Percentiles rank a stretch among this genome's conserved stretches.
These are phyloP conservation scores for Xylariaceae sp. DNA, from an alignment of 2,329 filamentous ascomycete species.

Conservation along the genomic window DNA sequence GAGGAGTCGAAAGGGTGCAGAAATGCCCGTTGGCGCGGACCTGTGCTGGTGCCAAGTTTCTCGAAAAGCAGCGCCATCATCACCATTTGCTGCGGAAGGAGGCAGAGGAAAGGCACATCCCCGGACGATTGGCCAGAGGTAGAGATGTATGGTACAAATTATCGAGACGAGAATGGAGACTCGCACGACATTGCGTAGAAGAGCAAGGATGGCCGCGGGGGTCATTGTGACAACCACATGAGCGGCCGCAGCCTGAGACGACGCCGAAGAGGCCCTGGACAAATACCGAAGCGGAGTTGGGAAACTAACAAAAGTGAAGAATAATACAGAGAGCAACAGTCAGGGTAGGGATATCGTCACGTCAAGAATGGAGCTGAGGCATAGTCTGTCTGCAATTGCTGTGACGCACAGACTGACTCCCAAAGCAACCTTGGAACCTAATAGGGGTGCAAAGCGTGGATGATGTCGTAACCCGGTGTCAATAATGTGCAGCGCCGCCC, in stretches of 20 bases:
- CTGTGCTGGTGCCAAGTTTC: slow-evolving; percentile 38
- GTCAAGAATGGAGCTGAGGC: too few species aligned
- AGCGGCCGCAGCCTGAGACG: slow-evolving; percentile 27
- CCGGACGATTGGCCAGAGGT: slow-evolving; percentile 80
- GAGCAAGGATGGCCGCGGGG: slow-evolving; percentile 49
- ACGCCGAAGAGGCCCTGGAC: slow-evolving; percentile 21
- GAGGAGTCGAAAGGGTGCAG: slow-evolving; percentile 80
- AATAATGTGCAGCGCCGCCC: too few species aligned
- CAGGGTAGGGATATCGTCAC: too few species aligned
- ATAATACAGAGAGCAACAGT: neutral
- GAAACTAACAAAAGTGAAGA: slow-evolving; percentile 4
- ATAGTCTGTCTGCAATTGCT: too few species aligned
- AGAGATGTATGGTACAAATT: slow-evolving; percentile 72
- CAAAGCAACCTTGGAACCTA: too few species aligned
- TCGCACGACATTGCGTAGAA: slow-evolving; percentile 56
- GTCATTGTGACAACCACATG: slow-evolving; percentile 48
- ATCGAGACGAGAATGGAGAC: slow-evolving; percentile 64
- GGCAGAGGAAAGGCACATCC: slow-evolving; percentile 75
- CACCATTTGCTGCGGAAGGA: slow-evolving; percentile 19
- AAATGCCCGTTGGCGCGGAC: slow-evolving; percentile 25
- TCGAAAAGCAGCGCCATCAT: slow-evolving; percentile 32
- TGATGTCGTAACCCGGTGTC: too few species aligned
- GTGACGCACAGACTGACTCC: too few species aligned
- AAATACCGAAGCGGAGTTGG: slow-evolving; percentile 8
- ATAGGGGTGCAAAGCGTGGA: too few species aligned